Percentiles rank a stretch among this genome's conserved stretches.
These are phyloP conservation scores for Osmanthus fragrans DNA, from an alignment of 257 asterid genomes.

Conservation along the genomic window DNA sequence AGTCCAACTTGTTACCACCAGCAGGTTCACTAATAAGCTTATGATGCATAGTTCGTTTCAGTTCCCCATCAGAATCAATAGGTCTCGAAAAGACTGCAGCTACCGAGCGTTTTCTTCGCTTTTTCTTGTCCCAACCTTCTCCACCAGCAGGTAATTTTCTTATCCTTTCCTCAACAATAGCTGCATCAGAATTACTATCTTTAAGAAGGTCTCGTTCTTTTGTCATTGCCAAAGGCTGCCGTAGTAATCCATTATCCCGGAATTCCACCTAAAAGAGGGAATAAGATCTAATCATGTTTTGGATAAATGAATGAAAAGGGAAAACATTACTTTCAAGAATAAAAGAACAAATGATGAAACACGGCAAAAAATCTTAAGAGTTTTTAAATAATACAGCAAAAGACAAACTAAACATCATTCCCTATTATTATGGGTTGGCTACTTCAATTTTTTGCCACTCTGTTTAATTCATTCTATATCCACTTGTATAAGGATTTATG, in stretches of 20 bases:
- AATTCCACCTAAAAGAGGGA: constrained; percentile 63
- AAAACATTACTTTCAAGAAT: not conserved
- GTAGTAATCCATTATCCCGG: constrained; percentile 57
- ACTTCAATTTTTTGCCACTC: not conserved
- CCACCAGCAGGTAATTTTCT: constrained; percentile 88
- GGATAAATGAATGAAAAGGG: not conserved
- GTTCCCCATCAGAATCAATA: constrained; percentile 65
- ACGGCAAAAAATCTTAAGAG: not conserved
- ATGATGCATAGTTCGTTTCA: constrained; percentile 62
- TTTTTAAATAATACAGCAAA: not conserved
- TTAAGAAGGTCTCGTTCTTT: constrained; percentile 74
- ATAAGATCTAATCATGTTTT: not conserved
- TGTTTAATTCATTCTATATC: not conserved
- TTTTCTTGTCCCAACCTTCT: constrained; percentile 95
- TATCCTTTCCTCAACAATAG: constrained; percentile 67
- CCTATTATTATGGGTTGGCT: not conserved
- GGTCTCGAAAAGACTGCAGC: constrained; percentile 81
- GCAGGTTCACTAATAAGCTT: constrained; percentile 66
- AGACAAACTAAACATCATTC: not conserved
- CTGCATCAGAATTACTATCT: constrained; percentile 60
- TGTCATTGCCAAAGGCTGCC: constrained; percentile 58
- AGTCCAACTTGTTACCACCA: constrained; percentile 59
- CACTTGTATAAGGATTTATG: not conserved
- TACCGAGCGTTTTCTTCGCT: constrained; percentile 93
- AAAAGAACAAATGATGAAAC: constrained; percentile 9